Evolutionary conservation across 2,329 filamentous ascomycete species (phyloP), one percentile per base, ranked within the genome.

Genomic region (Fusarium verrucosum): DNA sequence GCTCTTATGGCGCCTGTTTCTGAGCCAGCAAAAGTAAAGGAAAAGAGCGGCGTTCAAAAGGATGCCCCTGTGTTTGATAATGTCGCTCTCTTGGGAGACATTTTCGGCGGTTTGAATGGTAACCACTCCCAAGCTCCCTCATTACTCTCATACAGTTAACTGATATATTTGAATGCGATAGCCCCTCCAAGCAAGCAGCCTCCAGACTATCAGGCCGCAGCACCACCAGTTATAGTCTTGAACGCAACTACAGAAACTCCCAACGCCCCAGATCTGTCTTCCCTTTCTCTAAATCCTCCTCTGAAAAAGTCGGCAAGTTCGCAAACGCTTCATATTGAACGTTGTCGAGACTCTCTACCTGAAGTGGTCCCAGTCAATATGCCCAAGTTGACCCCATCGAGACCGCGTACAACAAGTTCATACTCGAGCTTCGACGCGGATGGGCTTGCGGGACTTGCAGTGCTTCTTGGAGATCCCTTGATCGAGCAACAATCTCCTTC

Each of bases 51-150:
- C n/a, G 6, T 42, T 10, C 13, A 45, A 9, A 42, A 58, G 7
- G 54, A 54, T 11, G 37, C 30, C 10, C 38, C 52, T 5, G 46
- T 53, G 4, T 55, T 51, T 53, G 66, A 69, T 7, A 67, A 69
- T 19, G n/a, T 69, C 10, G 66, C 59, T 4, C 44, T 69, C 14
- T 10, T 69, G 8, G 66, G 60, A 8, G 66, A 69, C 40, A 36
- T 69, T 11, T 11, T 69, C 8, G 63, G 66, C 3, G 53, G 41
- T 10, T 2, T 40, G 5, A 44, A 41, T 26, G 33, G 66, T 58
- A 42, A 60, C 47, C 30, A 11, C 13, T 28, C 26, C 26, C n/a
- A n/a, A n/a, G n/a, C 10, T 28, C 26, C 26, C 26, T 10, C 26
- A 10, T 3, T 28, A 11, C 13, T 28, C 26, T 11, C 2, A 7